Base-by-base conservation (phyloP, 1,284 basidiomycete species). In the Marasmius sp. region DNA sequence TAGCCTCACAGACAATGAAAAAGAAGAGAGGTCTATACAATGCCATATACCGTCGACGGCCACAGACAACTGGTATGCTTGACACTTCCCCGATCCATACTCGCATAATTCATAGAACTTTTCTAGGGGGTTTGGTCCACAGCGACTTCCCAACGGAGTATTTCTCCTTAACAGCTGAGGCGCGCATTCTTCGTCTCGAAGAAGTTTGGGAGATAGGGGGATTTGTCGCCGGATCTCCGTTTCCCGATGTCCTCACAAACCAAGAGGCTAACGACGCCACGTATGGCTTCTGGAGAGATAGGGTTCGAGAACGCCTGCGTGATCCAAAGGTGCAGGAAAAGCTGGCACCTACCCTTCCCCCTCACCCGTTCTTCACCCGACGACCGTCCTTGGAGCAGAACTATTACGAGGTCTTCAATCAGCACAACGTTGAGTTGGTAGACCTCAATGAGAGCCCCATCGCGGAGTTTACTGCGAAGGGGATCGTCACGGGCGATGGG, bases 401-500 rank as follows among this genome's bases (percentile, higher is more conserved):
- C 2, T 70, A 68, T 45, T 71, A 60, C 22, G 68, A 71, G 49
- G 68, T 69, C 18, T 69, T 58, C 57, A 68, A 69, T 54, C 69
- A 65, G 56, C 58, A 64, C 9, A 68, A 71, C 37, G 68, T 71
- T 34, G 57, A 59, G 0, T 67, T 71, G 37, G 51, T 70, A 18
- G 69, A 69, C 49, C 14, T 71, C 14, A 64, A 66, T 8, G 66
- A 66, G 49, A 56, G 57, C 45, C 53, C 59, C 22, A 62, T 62
- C 14, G 45, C 38, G 10, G 61, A 62, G 33, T 54, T 62, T n/a
- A 62, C 61, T 11, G 18, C 57, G 12, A 49, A 59, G 43, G 61
- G 61, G n/a, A 51, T 62, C 16, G 22, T 33, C 11, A 59, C 58
- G 8, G 45, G 18, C 5, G 58, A 62, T 49, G 61, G 61, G 6